These are phyloP conservation scores for Leishmania arabica DNA, from an alignment of 208 protist species.

Conservation along the genomic window DNA sequence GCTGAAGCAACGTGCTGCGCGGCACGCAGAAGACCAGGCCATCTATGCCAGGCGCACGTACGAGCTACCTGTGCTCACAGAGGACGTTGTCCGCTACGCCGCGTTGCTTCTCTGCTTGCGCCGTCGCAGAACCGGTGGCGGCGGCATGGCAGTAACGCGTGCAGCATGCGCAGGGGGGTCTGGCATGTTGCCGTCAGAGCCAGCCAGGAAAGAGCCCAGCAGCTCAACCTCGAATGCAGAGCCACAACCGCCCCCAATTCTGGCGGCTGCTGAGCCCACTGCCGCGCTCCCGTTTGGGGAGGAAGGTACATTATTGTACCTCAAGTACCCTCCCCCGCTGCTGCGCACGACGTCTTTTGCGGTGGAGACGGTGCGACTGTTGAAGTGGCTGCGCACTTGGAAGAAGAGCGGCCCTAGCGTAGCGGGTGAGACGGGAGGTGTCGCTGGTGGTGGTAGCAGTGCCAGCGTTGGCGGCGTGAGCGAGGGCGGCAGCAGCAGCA, in stretches of 20 bases:
- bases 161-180: background rate
- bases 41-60: conserved; percentile 20
- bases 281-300: conserved; percentile 19
- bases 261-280: background rate
- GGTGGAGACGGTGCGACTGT: conserved; percentile 58
- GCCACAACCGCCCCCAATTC: background rate
- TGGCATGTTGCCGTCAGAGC: background rate
- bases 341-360: conserved; percentile 70
- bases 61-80: conserved; percentile 28
- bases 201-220: background rate
- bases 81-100: conserved; percentile 31
- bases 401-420: conserved; percentile 11
- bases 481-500: background rate
- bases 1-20: conserved; percentile 19
- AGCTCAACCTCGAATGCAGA: background rate
- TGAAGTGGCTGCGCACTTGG: conserved; percentile 84
- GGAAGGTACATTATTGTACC: conserved; percentile 47
- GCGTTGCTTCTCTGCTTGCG: conserved; percentile 19
- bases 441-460: background rate
- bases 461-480: background rate
- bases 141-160: background rate
- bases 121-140: conserved; percentile 6
- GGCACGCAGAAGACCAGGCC: conserved; percentile 22
- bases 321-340: conserved; percentile 76
- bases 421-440: background rate